phyloP scores from a whole-genome alignment of 257 asterid species.

The Capsicum rhomboideum region DNA sequence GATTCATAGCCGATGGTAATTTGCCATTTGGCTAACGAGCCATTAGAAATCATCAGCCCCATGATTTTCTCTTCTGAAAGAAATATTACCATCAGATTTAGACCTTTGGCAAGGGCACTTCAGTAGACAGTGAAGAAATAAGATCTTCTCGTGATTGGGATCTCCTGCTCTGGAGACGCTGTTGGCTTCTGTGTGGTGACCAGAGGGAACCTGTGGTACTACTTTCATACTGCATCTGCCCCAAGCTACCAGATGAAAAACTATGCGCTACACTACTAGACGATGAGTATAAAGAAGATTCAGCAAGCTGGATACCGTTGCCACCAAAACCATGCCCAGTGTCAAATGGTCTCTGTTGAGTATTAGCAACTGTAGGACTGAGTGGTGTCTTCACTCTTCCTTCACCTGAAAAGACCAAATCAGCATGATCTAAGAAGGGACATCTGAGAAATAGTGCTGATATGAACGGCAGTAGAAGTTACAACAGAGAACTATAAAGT shows the following conservation, averaged over 20 bases:
- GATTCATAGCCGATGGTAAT: neutral
- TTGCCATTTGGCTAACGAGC: neutral
- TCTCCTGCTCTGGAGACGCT: slow-evolving; percentile 36
- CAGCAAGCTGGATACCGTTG: slow-evolving; percentile 44
- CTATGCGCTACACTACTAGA: slow-evolving; percentile 78
- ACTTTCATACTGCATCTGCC: slow-evolving; percentile 38
- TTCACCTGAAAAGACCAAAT: slow-evolving; percentile 45
- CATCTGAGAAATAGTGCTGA: neutral
- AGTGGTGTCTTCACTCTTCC: slow-evolving; percentile 80
- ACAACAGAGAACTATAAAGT: neutral
- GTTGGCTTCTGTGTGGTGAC: slow-evolving; percentile 41
- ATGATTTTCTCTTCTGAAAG: neutral
- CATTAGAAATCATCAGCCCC: neutral
- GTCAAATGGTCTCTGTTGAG: slow-evolving; percentile 51
- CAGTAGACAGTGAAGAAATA: slow-evolving; percentile 49
- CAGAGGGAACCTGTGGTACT: slow-evolving; percentile 27
- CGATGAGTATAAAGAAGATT: slow-evolving; percentile 55
- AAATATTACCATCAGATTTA: slow-evolving; percentile 5
- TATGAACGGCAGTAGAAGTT: neutral
- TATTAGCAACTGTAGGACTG: slow-evolving; percentile 68
- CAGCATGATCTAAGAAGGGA: neutral
- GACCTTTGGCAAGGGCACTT: slow-evolving; percentile 45
- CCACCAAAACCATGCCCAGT: slow-evolving; percentile 35
- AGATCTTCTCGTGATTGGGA: slow-evolving; percentile 97
- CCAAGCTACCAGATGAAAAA: slow-evolving; percentile 61